These are phyloP conservation scores for Rhizophagus sp. DNA, from an alignment of 192 early-diverging fungal genomes.

Conservation along the genomic window DNA sequence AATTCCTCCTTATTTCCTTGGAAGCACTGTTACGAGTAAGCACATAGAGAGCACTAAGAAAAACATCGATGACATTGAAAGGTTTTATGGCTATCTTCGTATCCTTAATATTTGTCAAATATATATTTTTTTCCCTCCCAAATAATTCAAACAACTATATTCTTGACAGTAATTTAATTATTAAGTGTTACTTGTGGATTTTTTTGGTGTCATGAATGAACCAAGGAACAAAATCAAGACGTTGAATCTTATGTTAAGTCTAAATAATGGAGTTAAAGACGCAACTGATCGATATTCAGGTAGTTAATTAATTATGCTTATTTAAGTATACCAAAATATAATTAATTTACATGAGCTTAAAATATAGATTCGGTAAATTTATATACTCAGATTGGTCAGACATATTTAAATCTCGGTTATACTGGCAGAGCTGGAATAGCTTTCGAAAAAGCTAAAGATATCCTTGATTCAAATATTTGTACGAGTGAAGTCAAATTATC, in stretches of 20 bases:
- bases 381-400: constrained; percentile 51
- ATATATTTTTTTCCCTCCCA: too few species aligned
- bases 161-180: neutral
- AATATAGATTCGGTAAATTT: constrained; percentile 48
- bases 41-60: constrained; percentile 33
- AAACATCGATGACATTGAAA: constrained; percentile 51
- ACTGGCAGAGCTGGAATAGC: constrained; percentile 69
- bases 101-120: constrained; percentile 25
- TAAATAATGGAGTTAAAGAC: constrained; percentile 53
- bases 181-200: constrained; percentile 57
- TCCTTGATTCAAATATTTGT: constrained; percentile 29
- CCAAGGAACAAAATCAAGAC: constrained; percentile 54
- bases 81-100: constrained; percentile 54
- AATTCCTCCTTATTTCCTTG: constrained; percentile 37
- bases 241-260: constrained; percentile 53
- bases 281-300: constrained; percentile 35
- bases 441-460: constrained; percentile 49
- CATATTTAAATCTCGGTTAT: constrained; percentile 69
- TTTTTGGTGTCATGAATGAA: constrained; percentile 59
- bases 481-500: constrained; percentile 34
- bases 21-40: constrained; percentile 3
- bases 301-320: constrained; percentile 8
- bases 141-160: neutral
- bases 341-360: neutral
- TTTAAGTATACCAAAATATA: neutral